Evolutionary conservation across 2,329 filamentous ascomycete genomes (phyloP).

Genomic region (Bipolaris gigantea): DNA sequence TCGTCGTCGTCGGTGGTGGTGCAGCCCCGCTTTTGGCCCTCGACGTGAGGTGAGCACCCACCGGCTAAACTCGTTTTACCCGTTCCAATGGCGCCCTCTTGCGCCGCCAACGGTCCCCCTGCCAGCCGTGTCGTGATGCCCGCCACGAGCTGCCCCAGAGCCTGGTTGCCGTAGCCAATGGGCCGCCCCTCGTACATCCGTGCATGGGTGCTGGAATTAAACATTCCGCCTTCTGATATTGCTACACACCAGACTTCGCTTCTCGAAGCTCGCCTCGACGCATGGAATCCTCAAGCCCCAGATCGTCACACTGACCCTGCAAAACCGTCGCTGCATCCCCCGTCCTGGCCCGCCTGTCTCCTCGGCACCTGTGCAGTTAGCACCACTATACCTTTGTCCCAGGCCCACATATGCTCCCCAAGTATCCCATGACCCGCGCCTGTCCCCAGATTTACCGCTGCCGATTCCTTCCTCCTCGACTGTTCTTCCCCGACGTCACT

Average conservation of each 20-base stretch:
- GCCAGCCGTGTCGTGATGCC: conserved; percentile 7
- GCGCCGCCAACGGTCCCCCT: conserved; percentile 1
- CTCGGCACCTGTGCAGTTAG: conserved; percentile 28
- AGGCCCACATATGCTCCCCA: conserved; percentile 43
- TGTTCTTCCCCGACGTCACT: conserved; percentile 7
- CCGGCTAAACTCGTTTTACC: conserved; percentile 14
- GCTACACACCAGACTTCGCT: conserved; percentile 40
- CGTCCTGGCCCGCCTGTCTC: conserved; percentile 28
- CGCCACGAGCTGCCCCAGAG: conserved; percentile 19
- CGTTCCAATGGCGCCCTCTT: conserved; percentile 6
- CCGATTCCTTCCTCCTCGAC: conserved; percentile 23
- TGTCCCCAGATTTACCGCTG: conserved; percentile 32
- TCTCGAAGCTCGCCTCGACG: conserved; percentile 44
- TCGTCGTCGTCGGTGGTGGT: too few relatives aligned
- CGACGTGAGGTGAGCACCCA: neutral
- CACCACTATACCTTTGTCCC: conserved; percentile 30
- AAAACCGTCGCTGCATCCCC: conserved; percentile 24
- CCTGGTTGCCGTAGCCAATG: conserved; percentile 29
- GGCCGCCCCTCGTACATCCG: conserved; percentile 16
- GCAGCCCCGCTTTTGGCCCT: conserved; percentile 4
- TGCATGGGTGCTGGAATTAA: conserved; percentile 30
- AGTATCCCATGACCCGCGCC: conserved; percentile 40
- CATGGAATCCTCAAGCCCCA: conserved; percentile 44
- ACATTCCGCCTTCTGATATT: conserved; percentile 39
- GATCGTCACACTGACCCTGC: conserved; percentile 38